A percentile compares a stretch with the other conserved stretches of the same genome.
Conservation (phyloP, 495 filamentous ascomycete genomes). For the Penicillium crystallinum region DNA sequence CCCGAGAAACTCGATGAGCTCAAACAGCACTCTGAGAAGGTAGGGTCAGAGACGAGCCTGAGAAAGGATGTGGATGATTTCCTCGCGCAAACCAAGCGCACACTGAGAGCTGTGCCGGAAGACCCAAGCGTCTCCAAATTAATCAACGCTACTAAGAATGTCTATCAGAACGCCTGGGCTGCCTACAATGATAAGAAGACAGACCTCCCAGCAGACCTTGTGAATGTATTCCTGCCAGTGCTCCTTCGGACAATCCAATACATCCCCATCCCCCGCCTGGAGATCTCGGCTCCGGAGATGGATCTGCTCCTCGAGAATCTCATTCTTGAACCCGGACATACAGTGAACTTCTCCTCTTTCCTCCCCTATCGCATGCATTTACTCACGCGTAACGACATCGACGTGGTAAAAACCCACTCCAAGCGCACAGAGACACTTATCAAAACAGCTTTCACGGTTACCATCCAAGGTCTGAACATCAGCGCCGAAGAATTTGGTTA, state of each 20-base stretch:
- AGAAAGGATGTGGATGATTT: slow-evolving; percentile 69
- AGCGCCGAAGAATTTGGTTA: slow-evolving; percentile 84
- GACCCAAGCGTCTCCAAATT: slow-evolving; percentile 69
- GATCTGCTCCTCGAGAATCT: slow-evolving; percentile 87
- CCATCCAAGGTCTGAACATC: slow-evolving; percentile 72
- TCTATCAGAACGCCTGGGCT: slow-evolving; percentile 64
- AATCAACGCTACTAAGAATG: slow-evolving; percentile 54
- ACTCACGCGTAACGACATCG: slow-evolving; percentile 78
- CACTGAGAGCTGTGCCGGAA: slow-evolving; percentile 59
- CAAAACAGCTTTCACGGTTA: slow-evolving; percentile 67
- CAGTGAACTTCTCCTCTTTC: slow-evolving; percentile 83
- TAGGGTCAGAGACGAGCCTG: slow-evolving; percentile 59
- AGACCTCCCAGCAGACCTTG: slow-evolving; percentile 66
- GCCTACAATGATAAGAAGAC: slow-evolving; percentile 51
- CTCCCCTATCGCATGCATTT: slow-evolving; percentile 77
- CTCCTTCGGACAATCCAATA: slow-evolving; percentile 73
- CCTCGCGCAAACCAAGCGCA: slow-evolving; percentile 60
- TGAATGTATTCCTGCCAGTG: slow-evolving; percentile 75
- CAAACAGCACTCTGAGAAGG: slow-evolving; percentile 57
- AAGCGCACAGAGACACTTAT: slow-evolving; percentile 58
- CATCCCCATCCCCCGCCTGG: slow-evolving; percentile 81
- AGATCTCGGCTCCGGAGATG: slow-evolving; percentile 74
- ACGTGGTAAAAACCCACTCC: slow-evolving; percentile 74
- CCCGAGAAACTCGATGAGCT: slow-evolving; percentile 67
- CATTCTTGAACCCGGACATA: slow-evolving; percentile 80